phyloP scores from a whole-genome alignment of 2,329 filamentous ascomycete species.

The Chaetomium strumarium region DNA sequence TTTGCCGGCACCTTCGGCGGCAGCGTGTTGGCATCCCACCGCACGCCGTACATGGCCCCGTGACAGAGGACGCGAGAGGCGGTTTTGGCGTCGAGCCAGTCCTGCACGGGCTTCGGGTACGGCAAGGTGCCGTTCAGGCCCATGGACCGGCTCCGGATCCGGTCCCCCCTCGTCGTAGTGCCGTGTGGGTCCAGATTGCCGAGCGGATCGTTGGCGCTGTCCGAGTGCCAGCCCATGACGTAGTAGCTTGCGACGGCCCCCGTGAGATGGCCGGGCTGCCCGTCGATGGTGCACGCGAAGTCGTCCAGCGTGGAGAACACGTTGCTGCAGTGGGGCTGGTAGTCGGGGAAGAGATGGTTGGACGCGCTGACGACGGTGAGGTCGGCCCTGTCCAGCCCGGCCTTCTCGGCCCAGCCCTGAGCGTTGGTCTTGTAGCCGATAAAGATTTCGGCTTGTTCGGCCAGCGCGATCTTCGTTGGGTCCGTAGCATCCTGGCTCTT shows the following conservation, averaged over 20 bases:
- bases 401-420: conserved; percentile 19
- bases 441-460: conserved; percentile 37
- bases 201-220: conserved; percentile 21
- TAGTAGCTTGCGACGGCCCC: conserved; percentile 33
- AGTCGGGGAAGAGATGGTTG: conserved; percentile 39
- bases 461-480: conserved; percentile 7
- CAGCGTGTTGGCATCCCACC: conserved; percentile 29
- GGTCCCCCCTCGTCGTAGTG: not conserved
- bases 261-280: conserved; percentile 17
- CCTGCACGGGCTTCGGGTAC: not conserved
- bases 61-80: conserved; percentile 28
- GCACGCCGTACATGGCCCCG: conserved; percentile 35
- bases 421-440: conserved; percentile 31
- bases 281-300: conserved; percentile 27
- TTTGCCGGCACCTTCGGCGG: conserved; percentile 32
- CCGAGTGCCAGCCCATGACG: conserved; percentile 36
- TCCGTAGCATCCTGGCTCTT: conserved; percentile 1
- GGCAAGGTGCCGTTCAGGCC: not conserved
- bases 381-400: not conserved
- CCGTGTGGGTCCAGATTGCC: not conserved
- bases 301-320: conserved; percentile 38
- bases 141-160: conserved; percentile 15
- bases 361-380: conserved; percentile 6
- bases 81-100: conserved; percentile 19
- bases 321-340: conserved; percentile 35